Evolutionary conservation across 352 stramenopile genomes (phyloP), one percentile per base, ranked within the genome.

Genomic region (Phytophthora uliginosa): DNA sequence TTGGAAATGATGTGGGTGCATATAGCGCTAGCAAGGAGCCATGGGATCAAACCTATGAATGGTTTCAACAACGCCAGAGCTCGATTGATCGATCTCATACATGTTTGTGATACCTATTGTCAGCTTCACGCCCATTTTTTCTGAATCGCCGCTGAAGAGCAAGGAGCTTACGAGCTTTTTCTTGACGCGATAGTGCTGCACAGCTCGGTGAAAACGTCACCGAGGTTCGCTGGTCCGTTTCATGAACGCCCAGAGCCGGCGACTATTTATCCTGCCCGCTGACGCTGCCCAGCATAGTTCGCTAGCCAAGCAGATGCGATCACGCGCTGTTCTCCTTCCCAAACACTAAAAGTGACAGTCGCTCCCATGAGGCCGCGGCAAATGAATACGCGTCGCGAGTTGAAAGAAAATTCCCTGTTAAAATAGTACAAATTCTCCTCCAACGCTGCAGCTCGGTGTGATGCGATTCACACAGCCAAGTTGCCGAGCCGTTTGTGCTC

Each of bases 31-130:
- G 22, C 42, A 24, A 31, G 63, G 52, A 33, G 3, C 9, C 38
- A 71, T 74, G 67, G 26, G 67, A 74, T 66, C 56, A 45, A 74
- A 15, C 9, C 45, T 18, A 31, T 17, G n/a, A 54, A 26, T 54
- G 48, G 48, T 54, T 54, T 54, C 48, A 54, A 26, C 48, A 4
- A 18, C 48, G 48, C n/a, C 48, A 18, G n/a, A 28, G 45, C 45
- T 54, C 20, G 8, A 12, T 50, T 50, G 48, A 54, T 54, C 20
- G 4, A 54, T 54, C 22, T 54, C 48, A 31, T 45, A n/a, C 48
- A 54, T 54, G 48, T 54, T 17, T 45, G 36, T 45, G 17, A 18
- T 4, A 45, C 17, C 36, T 45, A 45, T 45, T 45, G 36, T 45
- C 36, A 45, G 36, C 36, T 45, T 8, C 36, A 17, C 17, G 36